Evolutionary conservation across 2,329 filamentous ascomycete species (phyloP).

Genomic region (Mariannaea sp.): DNA sequence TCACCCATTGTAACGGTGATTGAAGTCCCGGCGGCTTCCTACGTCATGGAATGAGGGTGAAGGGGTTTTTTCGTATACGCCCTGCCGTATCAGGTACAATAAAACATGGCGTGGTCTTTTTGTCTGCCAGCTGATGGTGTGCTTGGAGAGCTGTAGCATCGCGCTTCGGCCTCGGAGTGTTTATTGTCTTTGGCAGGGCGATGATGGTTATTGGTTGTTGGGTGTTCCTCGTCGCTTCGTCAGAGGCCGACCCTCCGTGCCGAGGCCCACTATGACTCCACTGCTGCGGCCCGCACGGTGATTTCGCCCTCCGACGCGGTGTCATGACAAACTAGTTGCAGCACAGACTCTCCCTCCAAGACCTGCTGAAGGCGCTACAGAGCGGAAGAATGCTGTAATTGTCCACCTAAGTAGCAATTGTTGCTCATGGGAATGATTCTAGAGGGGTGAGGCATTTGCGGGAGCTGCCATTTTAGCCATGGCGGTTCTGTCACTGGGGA

Average conservation of each 20-base stretch:
- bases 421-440: too few species aligned
- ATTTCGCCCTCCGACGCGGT: constrained; percentile 27
- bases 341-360: not conserved
- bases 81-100: constrained; percentile 7
- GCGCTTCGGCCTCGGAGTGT: constrained; percentile 17
- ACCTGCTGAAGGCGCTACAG: too few species aligned
- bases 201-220: not conserved
- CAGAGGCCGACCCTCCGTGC: constrained; percentile 27
- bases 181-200: not conserved
- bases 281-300: constrained; percentile 25
- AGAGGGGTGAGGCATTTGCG: too few species aligned
- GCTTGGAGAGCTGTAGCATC: not conserved
- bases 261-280: constrained; percentile 19
- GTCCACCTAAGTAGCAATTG: too few species aligned
- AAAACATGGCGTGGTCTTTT: too few species aligned
- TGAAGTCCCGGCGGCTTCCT: not conserved
- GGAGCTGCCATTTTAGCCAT: not conserved
- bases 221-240: constrained; percentile 16
- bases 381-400: too few species aligned
- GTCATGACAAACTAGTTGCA: not conserved
- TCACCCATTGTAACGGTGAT: not conserved
- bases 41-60: constrained; percentile 6
- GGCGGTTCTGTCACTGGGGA: not conserved
- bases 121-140: too few species aligned
- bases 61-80: constrained; percentile 15